A percentile compares a stretch with the other conserved stretches of the same genome.
Evolutionary conservation across 805 yeast genomes (phyloP).

Genomic region (Yamadazyma kitorensis): DNA sequence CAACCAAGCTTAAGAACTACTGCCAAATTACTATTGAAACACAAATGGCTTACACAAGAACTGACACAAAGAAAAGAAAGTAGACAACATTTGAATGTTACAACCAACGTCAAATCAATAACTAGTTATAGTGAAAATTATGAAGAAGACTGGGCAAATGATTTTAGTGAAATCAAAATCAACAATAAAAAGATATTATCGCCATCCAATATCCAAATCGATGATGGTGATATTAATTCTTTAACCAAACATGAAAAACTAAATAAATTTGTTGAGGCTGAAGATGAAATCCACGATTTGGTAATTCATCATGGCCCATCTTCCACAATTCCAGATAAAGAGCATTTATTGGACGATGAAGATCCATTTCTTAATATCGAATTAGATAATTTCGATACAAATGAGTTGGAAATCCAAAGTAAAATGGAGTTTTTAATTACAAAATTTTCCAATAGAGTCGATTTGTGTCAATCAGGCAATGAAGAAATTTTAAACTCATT

Average conservation of each 20-base stretch:
- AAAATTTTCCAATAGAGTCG: conserved; percentile 31
- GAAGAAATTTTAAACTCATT: conserved; percentile 29
- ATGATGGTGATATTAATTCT: conserved; percentile 5
- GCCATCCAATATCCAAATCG: conserved; percentile 4
- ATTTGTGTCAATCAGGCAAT: conserved; percentile 25
- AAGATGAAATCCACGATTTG: conserved; percentile 4
- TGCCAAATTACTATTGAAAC: conserved; percentile 54
- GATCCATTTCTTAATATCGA: conserved; percentile 41
- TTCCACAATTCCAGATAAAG: conserved; percentile 1
- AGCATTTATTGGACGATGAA: conserved; percentile 2
- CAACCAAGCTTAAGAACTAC: conserved; percentile 58
- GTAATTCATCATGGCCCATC: too few relatives aligned
- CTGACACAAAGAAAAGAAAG: background rate
- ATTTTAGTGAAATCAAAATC: conserved; percentile 21
- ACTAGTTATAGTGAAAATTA: conserved; percentile 24
- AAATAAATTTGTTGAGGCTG: conserved; percentile 26
- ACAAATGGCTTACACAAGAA: conserved; percentile 53
- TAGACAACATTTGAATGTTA: conserved; percentile 1
- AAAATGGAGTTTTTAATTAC: conserved; percentile 37
- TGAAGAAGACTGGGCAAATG: conserved; percentile 37
- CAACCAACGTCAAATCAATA: conserved; percentile 19
- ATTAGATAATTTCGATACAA: conserved; percentile 37
- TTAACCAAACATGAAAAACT: conserved; percentile 27
- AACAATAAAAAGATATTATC: background rate
- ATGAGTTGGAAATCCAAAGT: conserved; percentile 38